Base-by-base conservation (phyloP, 2,329 filamentous ascomycete species). In the Aspergillus versicolor region DNA sequence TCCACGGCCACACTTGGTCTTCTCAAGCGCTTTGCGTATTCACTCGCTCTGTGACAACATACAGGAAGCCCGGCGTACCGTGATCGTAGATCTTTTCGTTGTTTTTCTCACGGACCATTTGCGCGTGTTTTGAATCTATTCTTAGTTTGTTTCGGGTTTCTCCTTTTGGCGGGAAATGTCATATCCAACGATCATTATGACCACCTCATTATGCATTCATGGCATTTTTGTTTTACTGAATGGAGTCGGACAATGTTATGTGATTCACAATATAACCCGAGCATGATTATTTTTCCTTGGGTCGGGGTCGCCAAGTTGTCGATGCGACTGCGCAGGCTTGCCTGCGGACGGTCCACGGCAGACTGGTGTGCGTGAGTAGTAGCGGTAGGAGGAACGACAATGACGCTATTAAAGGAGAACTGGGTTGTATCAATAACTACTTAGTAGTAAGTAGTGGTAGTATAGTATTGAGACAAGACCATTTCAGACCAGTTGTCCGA, bases 131-230 rank as follows among this genome's bases (percentile, higher is more conserved):
- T 54, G 58, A 57, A 59, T 62, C 62, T 54, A 58, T 61, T 57
- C 61, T 60, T 61, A 56, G 52, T 52, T 55, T 53, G 59, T 62
- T 57, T 61, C 56, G 56, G 60, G 63, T 59, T 57, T 63, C 55
- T 60, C 58, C 58, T 59, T 58, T 64, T 66, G 67, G 63, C 63
- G 68, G 68, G 67, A 67, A 67, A 69, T 70, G 65, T 65, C 68
- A 67, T 70, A 68, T 67, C 63, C 65, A 66, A 72, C 67, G 71
- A 72, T 73, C 68, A 66, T 73, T 70, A 74, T 72, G 71, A 72
- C 68, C 66, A 68, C 61, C 58, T 62, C 63, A 62, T 68, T 56
- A 69, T 72, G 68, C 69, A 68, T 72, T 65, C 65, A 69, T 70
- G 77, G 75, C 61, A 70, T 77, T 60, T 73, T 66, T 59, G 66